Percentiles rank a stretch among this genome's conserved stretches.
phyloP scores from a whole-genome alignment of 768 basidiomycete species.

The Exsudoporus frostii region DNA sequence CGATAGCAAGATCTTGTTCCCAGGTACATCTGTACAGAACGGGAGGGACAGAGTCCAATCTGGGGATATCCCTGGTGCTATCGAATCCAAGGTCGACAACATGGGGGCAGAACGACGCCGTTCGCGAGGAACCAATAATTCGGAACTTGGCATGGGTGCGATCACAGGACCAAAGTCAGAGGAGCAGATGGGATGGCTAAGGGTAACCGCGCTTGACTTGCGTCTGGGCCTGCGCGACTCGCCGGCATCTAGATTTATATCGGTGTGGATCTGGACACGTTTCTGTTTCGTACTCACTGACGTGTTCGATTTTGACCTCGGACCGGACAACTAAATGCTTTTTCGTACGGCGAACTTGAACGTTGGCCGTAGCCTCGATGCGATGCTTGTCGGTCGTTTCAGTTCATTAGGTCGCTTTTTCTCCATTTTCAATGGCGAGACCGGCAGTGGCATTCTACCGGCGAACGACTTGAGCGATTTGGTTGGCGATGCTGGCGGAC shows the following conservation, averaged over 20 bases:
- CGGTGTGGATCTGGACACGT: constrained; percentile 29
- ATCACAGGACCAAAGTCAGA: not conserved
- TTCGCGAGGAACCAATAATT: constrained; percentile 24
- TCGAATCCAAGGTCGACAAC: constrained; percentile 8
- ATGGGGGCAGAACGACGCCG: constrained; percentile 32
- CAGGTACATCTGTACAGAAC: constrained; percentile 27
- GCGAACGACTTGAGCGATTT: constrained; percentile 11
- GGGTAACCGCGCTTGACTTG: constrained; percentile 25
- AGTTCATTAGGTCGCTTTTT: constrained; percentile 8
- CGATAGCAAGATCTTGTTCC: constrained; percentile 14
- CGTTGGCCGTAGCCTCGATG: constrained; percentile 29
- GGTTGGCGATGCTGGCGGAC: constrained; percentile 30
- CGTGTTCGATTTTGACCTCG: constrained; percentile 22
- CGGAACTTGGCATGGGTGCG: constrained; percentile 9
- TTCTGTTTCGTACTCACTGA: constrained; percentile 24
- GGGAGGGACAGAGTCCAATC: constrained; percentile 34
- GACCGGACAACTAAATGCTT: constrained; percentile 29
- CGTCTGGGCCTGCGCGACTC: constrained; percentile 19
- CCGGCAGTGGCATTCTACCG: not conserved
- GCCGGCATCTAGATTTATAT: constrained; percentile 13
- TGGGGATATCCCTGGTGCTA: not conserved
- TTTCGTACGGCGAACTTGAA: constrained; percentile 28
- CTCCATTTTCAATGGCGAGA: constrained; percentile 7
- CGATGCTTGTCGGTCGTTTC: constrained; percentile 27
- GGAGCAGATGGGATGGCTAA: constrained; percentile 1